These are phyloP conservation scores for Boletales sp. DNA, from an alignment of 768 basidiomycete species.

Conservation along the genomic window DNA sequence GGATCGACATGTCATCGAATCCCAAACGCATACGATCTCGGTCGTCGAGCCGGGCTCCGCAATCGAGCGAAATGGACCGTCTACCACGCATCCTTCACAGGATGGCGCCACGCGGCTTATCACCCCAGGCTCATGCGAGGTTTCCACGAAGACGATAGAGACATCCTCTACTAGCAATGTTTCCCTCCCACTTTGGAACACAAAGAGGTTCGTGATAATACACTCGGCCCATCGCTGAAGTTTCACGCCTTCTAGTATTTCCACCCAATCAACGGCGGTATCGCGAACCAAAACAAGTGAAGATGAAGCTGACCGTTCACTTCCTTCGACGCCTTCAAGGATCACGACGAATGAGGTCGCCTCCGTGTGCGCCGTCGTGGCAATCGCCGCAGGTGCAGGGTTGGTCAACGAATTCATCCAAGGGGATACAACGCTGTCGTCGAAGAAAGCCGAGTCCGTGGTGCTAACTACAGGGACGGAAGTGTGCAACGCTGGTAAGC, in stretches of 20 bases:
- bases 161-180: background rate
- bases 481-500: background rate
- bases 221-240: accelerated
- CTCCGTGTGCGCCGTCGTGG: background rate
- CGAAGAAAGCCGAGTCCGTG: background rate
- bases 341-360: background rate
- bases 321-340: background rate
- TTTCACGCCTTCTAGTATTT: constrained; percentile 1
- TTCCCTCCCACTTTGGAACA: background rate
- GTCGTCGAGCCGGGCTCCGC: background rate
- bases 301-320: background rate
- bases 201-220: constrained; percentile 3
- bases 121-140: background rate
- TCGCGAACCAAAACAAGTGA: background rate
- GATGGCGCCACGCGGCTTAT: background rate
- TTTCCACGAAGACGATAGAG: background rate
- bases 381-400: background rate
- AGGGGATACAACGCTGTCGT: background rate
- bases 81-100: background rate
- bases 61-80: background rate
- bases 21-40: background rate
- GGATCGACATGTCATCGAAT: background rate
- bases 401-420: background rate
- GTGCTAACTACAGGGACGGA: background rate
- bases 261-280: background rate